Conservation (phyloP, 257 asterid genomes). For the Solanum neorickii region DNA sequence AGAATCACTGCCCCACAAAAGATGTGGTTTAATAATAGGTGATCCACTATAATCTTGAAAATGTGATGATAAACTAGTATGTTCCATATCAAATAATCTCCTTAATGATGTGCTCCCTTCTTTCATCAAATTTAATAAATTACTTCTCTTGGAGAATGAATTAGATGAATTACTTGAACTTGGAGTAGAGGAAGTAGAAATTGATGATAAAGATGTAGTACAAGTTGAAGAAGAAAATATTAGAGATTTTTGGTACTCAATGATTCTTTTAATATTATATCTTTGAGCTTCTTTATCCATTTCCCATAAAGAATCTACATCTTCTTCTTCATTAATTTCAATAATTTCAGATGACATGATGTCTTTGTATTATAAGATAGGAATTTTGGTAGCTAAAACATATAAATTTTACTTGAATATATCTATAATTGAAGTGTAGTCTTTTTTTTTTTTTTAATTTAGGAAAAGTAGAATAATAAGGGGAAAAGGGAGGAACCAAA, state of each 20-base stretch:
- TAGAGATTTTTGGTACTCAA: conserved; percentile 47
- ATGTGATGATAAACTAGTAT: conserved; percentile 43
- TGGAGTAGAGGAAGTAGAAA: conserved; percentile 22
- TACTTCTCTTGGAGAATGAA: conserved; percentile 23
- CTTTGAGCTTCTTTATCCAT: conserved; percentile 27
- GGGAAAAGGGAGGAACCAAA: not conserved
- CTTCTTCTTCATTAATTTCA: conserved; percentile 16
- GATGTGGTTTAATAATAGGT: conserved; percentile 31
- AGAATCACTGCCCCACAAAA: conserved; percentile 26
- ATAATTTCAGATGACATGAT: conserved; percentile 54
- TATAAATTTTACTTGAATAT: not conserved
- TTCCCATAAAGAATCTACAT: not conserved
- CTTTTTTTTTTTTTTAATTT: not conserved
- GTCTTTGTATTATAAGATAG: not conserved
- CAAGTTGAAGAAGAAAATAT: conserved; percentile 15
- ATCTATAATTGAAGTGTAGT: not conserved
- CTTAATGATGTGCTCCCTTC: conserved; percentile 58
- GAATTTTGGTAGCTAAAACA: not conserved
- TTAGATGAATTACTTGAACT: conserved; percentile 18
- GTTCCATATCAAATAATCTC: conserved; percentile 64
- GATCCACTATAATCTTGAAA: conserved; percentile 54
- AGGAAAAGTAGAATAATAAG: not conserved
- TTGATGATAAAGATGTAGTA: not conserved
- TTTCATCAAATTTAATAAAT: conserved; percentile 47
- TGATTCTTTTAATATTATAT: conserved; percentile 28